phyloP scores from a whole-genome alignment of 1,284 basidiomycete genomes.

The Cerioporus squamosus region DNA sequence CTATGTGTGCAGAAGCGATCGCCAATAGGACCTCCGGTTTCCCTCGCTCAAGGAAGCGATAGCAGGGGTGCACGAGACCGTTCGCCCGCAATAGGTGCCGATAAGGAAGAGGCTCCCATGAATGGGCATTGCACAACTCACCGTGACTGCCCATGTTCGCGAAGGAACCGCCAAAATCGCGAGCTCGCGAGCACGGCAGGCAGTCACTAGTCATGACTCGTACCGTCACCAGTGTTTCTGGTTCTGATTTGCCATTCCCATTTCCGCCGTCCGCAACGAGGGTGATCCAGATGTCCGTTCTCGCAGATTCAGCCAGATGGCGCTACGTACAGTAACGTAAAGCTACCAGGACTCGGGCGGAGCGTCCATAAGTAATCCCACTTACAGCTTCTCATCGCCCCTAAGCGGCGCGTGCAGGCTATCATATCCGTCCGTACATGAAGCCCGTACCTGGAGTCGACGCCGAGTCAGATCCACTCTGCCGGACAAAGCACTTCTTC shows the following conservation, averaged over 20 bases:
- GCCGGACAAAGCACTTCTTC: constrained; percentile 20
- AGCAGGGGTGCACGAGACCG: constrained; percentile 15
- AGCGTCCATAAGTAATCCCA: constrained; percentile 17
- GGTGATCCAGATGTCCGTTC: not conserved
- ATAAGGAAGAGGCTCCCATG: constrained; percentile 8
- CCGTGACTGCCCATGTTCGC: not conserved
- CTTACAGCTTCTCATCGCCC: constrained; percentile 15
- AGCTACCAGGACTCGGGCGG: constrained; percentile 6
- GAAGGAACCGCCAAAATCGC: not conserved
- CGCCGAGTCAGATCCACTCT: constrained; percentile 25
- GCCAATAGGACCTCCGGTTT: constrained; percentile 11
- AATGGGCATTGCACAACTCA: constrained; percentile 4
- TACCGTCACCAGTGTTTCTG: too few relatives aligned
- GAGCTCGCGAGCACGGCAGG: constrained; percentile 1
- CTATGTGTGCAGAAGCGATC: constrained; percentile 12
- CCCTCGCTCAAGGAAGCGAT: constrained; percentile 9
- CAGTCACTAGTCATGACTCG: not conserved
- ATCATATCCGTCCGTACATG: constrained; percentile 23
- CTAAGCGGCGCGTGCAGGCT: constrained; percentile 11
- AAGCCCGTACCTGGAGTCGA: constrained; percentile 25
- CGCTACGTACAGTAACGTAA: constrained; percentile 18
- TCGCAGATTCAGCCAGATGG: constrained; percentile 13
- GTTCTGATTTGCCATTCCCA: not conserved
- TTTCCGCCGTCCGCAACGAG: too few relatives aligned
- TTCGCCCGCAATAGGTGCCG: constrained; percentile 7